Base-by-base conservation (phyloP, 306 rosid species). In the Arachis stenosperma region DNA sequence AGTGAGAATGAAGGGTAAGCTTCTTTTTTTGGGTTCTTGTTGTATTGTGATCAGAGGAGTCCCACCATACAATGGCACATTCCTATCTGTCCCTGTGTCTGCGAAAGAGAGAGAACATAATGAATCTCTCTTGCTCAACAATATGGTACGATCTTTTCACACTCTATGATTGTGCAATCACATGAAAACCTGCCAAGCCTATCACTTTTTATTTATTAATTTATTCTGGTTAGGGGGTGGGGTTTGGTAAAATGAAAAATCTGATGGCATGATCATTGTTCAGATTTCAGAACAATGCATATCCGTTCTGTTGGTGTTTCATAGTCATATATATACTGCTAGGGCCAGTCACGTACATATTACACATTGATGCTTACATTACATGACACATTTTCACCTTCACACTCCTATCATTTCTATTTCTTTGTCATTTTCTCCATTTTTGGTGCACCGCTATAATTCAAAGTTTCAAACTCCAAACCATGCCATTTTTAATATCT, bases 61-160 rank as follows among this genome's bases (percentile, higher is more conserved):
- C 75, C 81, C 80, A 79, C 83, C 61, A 39, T 46, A 62, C 56
- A 86, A 89, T 79, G 84, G 78, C 83, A 87, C 67, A 75, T 77
- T 73, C 70, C 66, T 61, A 39, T 33, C 55, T 74, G 43, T 78
- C 37, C 76, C 36, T 39, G 61, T 65, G 8, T 7, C 15, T 5
- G 79, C 27, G 71, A 70, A 70, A 65, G 76, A 56, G 83, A 80
- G 51, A 68, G 70, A 73, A 71, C 76, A 66, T 52, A 52, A 46
- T 42, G 9, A 52, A n/a, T 47, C 17, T n/a, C n/a, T 69, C 13
- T 33, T 2, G 11, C 63, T 56, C 70, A 68, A 63, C 74, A 72
- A 61, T 69, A 11, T 12, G 71, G 61, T 43, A 69, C 65, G 74
- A 81, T 66, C 67, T 66, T 70, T 59, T 76, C 67, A 65, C 60